Conservation (phyloP, 768 basidiomycete genomes). For the Amanita fuliginea region DNA sequence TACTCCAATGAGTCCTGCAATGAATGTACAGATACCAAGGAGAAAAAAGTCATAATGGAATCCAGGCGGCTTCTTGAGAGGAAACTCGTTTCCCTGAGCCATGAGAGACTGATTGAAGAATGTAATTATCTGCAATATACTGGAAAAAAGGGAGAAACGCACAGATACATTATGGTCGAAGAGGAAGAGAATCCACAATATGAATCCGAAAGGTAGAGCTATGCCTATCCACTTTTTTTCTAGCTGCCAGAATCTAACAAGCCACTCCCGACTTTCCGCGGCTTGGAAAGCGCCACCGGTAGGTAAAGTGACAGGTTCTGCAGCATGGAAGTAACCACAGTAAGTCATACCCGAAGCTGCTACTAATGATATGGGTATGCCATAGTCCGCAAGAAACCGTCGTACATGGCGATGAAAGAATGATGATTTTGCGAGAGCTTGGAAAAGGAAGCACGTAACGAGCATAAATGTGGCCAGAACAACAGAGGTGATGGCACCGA, state of each 20-base stretch:
- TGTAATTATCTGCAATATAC: not conserved
- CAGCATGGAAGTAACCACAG: slow-evolving; percentile 66
- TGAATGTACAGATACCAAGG: slow-evolving; percentile 81
- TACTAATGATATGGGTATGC: slow-evolving; percentile 81
- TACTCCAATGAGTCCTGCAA: slow-evolving; percentile 76
- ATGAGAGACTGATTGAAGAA: slow-evolving; percentile 58
- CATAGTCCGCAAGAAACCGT: slow-evolving; percentile 75
- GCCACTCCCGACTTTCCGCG: slow-evolving; percentile 65
- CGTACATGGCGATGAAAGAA: slow-evolving; percentile 70
- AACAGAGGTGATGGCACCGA: slow-evolving; percentile 50
- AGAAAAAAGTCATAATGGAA: slow-evolving; percentile 88
- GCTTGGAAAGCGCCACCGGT: slow-evolving; percentile 59
- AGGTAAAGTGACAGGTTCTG: slow-evolving; percentile 57
- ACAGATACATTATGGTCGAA: slow-evolving; percentile 94
- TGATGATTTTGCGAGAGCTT: slow-evolving; percentile 44
- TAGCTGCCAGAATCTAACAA: slow-evolving; percentile 83
- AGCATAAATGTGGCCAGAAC: slow-evolving; percentile 76
- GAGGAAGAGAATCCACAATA: slow-evolving; percentile 88
- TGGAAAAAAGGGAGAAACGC: slow-evolving; percentile 20
- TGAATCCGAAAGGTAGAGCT: slow-evolving; percentile 79
- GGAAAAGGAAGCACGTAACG: slow-evolving; percentile 63
- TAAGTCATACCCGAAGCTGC: slow-evolving; percentile 72
- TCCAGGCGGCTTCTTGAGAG: slow-evolving; percentile 81
- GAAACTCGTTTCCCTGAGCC: slow-evolving; percentile 84
- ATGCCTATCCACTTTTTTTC: slow-evolving; percentile 84